Percentiles rank a stretch among this genome's conserved stretches.
These are phyloP conservation scores for Aspergillus sp. DNA, from an alignment of 2,329 filamentous ascomycete species.

Conservation along the genomic window DNA sequence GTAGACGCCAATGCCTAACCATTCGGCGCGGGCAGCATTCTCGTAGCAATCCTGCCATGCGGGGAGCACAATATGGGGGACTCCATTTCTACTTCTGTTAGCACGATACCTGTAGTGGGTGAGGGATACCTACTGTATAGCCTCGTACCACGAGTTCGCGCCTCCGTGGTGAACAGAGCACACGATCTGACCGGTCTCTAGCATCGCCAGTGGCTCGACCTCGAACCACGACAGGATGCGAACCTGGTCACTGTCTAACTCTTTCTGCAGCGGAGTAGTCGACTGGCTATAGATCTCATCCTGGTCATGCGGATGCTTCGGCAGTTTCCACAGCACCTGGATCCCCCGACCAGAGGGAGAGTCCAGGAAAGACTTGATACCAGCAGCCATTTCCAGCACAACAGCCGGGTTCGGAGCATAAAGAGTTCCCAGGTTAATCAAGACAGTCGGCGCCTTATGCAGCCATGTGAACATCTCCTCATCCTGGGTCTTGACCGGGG, in stretches of 20 bases:
- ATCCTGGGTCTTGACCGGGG: constrained; percentile 39
- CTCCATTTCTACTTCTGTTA: constrained; percentile 32
- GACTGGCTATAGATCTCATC: constrained; percentile 22
- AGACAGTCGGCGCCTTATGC: constrained; percentile 42
- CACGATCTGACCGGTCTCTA: constrained; percentile 38
- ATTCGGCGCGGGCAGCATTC: constrained; percentile 43
- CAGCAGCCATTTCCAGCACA: constrained; percentile 41
- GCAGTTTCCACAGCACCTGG: constrained; percentile 44
- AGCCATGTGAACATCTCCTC: constrained; percentile 48
- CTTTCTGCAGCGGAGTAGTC: constrained; percentile 20
- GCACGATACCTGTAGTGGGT: too few relatives aligned
- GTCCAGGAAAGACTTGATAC: constrained; percentile 39
- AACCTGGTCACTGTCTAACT: constrained; percentile 32
- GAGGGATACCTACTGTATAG: constrained; percentile 34
- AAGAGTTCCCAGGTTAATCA: constrained; percentile 52
- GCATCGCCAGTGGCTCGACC: constrained; percentile 36
- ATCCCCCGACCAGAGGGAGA: constrained; percentile 21
- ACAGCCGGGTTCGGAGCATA: constrained; percentile 31
- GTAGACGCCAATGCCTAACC: constrained; percentile 43
- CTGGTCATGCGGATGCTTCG: constrained; percentile 22
- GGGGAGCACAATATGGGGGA: constrained; percentile 47
- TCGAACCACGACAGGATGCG: constrained; percentile 46
- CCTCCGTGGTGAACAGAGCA: constrained; percentile 49
- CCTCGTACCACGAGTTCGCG: constrained; percentile 49
- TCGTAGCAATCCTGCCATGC: constrained; percentile 48